Percentiles rank a stretch among this genome's conserved stretches.
Conservation (phyloP, 192 early-diverging fungal species). For the Linnemannia hyalina region DNA sequence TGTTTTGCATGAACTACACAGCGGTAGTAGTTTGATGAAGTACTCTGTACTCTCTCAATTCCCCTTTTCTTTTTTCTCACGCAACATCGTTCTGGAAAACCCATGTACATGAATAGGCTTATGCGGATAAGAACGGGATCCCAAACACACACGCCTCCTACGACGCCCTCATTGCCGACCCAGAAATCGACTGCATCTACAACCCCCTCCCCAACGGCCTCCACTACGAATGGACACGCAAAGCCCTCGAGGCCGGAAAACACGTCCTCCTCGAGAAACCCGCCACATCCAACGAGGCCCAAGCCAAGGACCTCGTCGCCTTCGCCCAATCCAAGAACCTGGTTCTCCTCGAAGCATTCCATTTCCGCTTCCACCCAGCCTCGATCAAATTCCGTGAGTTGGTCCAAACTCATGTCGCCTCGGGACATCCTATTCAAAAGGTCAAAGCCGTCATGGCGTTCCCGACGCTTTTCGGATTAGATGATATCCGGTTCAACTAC, state of each 20-base stretch:
- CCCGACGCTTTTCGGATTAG: constrained; percentile 13
- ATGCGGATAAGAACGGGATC: constrained; percentile 60
- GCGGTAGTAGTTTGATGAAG: too few species aligned
- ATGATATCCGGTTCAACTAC: constrained; percentile 52
- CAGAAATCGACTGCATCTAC: constrained; percentile 67
- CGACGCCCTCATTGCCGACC: constrained; percentile 60
- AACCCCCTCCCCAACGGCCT: constrained; percentile 68
- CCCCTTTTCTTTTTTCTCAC: neutral
- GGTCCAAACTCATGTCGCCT: constrained; percentile 19
- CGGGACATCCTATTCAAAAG: constrained; percentile 16
- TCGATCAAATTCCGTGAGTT: constrained; percentile 35
- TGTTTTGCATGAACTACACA: neutral
- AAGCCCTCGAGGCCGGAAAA: constrained; percentile 66
- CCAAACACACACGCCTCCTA: constrained; percentile 61
- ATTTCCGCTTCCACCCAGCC: constrained; percentile 58
- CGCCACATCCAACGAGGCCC: constrained; percentile 49
- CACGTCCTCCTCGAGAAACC: constrained; percentile 69
- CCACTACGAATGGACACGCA: constrained; percentile 62
- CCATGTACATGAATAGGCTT: constrained; percentile 30
- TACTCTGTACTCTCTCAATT: too few species aligned
- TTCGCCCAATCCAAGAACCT: constrained; percentile 50
- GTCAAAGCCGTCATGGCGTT: constrained; percentile 22
- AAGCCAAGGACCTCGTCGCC: constrained; percentile 41
- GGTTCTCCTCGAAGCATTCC: constrained; percentile 59
- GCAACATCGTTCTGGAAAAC: neutral